Evolutionary conservation across 202 grass and related monocot genomes (phyloP).

Genomic region (Bolboschoenoplectus hybrid): DNA sequence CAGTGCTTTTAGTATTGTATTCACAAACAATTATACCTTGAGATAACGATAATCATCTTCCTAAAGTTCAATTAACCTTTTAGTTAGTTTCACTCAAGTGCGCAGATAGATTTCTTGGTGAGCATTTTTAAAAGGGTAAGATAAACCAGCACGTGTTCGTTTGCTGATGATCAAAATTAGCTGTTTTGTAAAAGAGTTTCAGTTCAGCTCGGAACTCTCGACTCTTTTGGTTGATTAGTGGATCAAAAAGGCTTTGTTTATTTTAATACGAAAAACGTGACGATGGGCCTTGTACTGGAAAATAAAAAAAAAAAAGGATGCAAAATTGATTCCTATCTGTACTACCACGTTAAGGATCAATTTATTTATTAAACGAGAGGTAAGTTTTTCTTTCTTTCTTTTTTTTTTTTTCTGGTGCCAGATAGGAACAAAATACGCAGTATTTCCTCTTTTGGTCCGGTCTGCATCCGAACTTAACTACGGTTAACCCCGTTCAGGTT

Average conservation of each 20-base stretch:
- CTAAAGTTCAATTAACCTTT: background rate
- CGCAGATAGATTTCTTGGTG: background rate
- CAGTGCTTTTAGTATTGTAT: background rate
- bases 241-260: background rate
- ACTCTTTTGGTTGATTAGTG: background rate
- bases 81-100: background rate
- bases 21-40: background rate
- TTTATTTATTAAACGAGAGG: constrained; percentile 3
- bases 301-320: background rate
- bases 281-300: background rate
- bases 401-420: background rate
- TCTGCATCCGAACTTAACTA: constrained; percentile 37
- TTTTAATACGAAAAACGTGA: background rate
- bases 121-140: background rate
- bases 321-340: constrained; percentile 15
- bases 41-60: background rate
- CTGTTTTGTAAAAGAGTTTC: background rate
- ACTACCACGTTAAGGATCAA: background rate
- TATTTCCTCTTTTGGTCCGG: background rate
- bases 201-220: background rate
- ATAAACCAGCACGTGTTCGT: background rate
- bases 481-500: constrained; percentile 33
- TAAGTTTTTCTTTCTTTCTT: background rate
- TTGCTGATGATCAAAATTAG: background rate
- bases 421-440: constrained; percentile 8